Percentiles rank a stretch among this genome's conserved stretches.
Evolutionary conservation across 208 protist species (phyloP).

Genomic region (Crithidia mellificae): DNA sequence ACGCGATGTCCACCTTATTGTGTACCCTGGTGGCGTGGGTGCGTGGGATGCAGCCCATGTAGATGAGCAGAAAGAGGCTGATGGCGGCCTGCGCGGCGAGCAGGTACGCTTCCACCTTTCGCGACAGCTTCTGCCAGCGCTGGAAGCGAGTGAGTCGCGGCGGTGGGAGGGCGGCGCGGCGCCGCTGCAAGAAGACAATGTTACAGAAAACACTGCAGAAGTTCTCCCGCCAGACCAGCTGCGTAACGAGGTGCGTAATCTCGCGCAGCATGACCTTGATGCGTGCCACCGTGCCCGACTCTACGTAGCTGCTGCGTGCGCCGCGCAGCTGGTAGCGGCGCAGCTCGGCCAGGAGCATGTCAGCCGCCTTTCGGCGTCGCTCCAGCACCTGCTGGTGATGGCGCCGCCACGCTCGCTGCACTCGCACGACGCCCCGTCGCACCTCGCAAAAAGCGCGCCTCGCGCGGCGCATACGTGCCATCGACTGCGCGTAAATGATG

Average conservation of each 20-base stretch:
- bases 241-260: constrained; percentile 53
- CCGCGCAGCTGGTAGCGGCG: constrained; percentile 8
- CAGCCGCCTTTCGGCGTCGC: constrained; percentile 15
- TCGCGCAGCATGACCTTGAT: constrained; percentile 27
- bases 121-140: constrained; percentile 21
- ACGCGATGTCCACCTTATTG: constrained; percentile 56
- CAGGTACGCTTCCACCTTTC: constrained; percentile 21
- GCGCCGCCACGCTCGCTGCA: constrained; percentile 26
- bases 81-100: constrained; percentile 56
- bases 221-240: constrained; percentile 77
- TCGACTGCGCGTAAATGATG: constrained; percentile 20
- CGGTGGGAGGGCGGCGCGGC: constrained; percentile 12
- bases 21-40: constrained; percentile 28
- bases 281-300: constrained; percentile 24
- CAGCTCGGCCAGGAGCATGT: constrained; percentile 14
- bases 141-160: constrained; percentile 17
- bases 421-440: not conserved
- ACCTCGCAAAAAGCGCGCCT: not conserved
- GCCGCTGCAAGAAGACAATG: constrained; percentile 45
- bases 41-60: constrained; percentile 54
- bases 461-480: constrained; percentile 11
- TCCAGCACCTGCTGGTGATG: not conserved
- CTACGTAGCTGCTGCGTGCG: constrained; percentile 4
- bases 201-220: constrained; percentile 67
- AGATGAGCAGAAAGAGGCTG: constrained; percentile 57